Evolutionary conservation across 495 filamentous ascomycete genomes (phyloP).

Genomic region (Podospora conica): DNA sequence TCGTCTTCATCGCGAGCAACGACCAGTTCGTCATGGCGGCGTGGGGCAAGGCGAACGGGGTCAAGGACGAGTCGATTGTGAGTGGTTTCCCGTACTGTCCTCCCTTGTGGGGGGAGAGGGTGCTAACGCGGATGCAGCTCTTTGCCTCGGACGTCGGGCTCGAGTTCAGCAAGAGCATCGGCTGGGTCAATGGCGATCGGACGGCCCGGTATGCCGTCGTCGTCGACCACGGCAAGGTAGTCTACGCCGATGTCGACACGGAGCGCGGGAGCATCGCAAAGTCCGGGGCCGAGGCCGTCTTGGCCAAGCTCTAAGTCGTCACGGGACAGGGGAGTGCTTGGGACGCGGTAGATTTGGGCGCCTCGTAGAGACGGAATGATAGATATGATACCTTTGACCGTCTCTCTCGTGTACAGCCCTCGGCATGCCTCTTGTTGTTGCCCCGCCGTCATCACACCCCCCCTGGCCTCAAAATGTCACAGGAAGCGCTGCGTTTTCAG

Average conservation of each 20-base stretch:
- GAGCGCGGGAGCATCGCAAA: slow-evolving; percentile 62
- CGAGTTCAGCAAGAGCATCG: slow-evolving; percentile 73
- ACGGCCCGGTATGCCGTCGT: slow-evolving; percentile 79
- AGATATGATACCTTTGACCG: slow-evolving; percentile 5
- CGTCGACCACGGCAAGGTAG: slow-evolving; percentile 84
- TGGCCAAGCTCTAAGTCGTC: slow-evolving; percentile 54
- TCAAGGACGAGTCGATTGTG: slow-evolving; percentile 75
- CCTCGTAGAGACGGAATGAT: slow-evolving; percentile 4
- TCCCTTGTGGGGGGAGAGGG: neutral
- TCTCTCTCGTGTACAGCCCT: neutral
- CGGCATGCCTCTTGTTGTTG: neutral
- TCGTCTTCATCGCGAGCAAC: slow-evolving; percentile 83
- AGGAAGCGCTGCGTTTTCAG: slow-evolving; percentile 3
- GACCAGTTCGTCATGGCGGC: slow-evolving; percentile 91
- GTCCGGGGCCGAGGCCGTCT: slow-evolving; percentile 67
- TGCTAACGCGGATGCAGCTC: slow-evolving; percentile 44
- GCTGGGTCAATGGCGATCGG: slow-evolving; percentile 71
- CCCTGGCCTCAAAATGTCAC: neutral
- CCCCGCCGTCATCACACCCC: neutral
- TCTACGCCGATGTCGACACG: slow-evolving; percentile 77
- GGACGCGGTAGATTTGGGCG: neutral
- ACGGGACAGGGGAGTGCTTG: neutral
- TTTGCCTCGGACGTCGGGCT: slow-evolving; percentile 78
- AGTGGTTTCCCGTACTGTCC: slow-evolving; percentile 21
- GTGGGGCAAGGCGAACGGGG: slow-evolving; percentile 89